Base-by-base conservation (phyloP, 2,329 filamentous ascomycete species). In the Dactylellina drechsleri region DNA sequence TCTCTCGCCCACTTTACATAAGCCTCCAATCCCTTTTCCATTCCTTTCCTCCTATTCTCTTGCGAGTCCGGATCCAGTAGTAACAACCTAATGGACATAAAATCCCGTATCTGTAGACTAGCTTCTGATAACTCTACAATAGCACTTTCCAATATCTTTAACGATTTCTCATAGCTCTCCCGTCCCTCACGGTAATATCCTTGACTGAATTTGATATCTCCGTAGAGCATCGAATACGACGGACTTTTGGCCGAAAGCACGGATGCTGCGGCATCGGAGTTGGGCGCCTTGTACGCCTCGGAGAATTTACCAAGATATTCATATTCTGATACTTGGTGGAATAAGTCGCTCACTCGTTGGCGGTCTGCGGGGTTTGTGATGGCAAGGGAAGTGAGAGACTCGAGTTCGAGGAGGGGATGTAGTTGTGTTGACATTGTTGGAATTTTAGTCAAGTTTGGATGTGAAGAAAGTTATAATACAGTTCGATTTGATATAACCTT, bases 361-460 rank as follows among this genome's bases (percentile, higher is more conserved):
- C 58, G 52, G 12, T 67, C 49, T 2, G n/a, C 7, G 13, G 31
- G 47, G 5, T 41, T 13, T 8, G 43, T 36, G 1, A 75, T 53
- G 15, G 28, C 45, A 3, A 18, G 18, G 8, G 18, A 58, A 2
- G 71, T 75, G 12, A 68, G 23, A 23, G 71, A 47, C 50, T 75
- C 71, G 28, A 64, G 52, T 15, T 64, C 40, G 16, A 75, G 43
- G 47, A 75, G 71, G 1, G 71, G 71, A 41, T 75, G 71, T n/a
- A 59, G 40, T 56, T 62, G 71, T 36, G 71, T 68, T 75, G 64
- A 60, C 57, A 67, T 68, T 65, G 64, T 75, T 68, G 64, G 23
- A 40, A 49, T 54, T 75, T 68, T 64, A 28, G n/a, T 10, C 1
- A 8, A 26, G 23, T 23, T 23, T 4, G 23, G 20, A 41, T 47